phyloP scores from a whole-genome alignment of 1,139 yeast species.

The Candida tropicalis region DNA sequence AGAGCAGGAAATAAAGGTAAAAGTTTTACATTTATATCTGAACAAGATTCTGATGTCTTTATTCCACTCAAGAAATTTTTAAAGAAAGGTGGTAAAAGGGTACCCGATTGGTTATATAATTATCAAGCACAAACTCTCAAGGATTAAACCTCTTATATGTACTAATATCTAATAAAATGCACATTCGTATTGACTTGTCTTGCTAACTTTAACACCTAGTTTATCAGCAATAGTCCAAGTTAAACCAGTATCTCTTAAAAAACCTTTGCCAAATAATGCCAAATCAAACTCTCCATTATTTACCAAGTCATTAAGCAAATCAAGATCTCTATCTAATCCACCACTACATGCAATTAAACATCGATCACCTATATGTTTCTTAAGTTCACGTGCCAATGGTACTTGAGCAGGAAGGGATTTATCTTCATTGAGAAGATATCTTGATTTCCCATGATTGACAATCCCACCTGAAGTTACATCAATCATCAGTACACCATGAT shows the following conservation, averaged over 20 bases:
- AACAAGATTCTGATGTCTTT: constrained; percentile 57
- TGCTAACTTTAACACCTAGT: constrained; percentile 40
- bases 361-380: constrained; percentile 42
- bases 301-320: constrained; percentile 38
- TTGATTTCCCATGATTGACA: constrained; percentile 23
- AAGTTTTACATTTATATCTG: constrained; percentile 67
- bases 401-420: constrained; percentile 25
- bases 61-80: constrained; percentile 55
- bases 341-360: constrained; percentile 51
- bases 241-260: constrained; percentile 49
- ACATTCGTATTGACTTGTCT: constrained; percentile 17
- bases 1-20: constrained; percentile 85
- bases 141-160: constrained; percentile 9
- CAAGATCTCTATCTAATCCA: constrained; percentile 30
- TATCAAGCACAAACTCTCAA: constrained; percentile 24
- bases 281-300: constrained; percentile 47
- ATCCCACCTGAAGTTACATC: constrained; percentile 60
- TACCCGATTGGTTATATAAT: constrained; percentile 55
- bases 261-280: constrained; percentile 45
- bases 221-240: constrained; percentile 51
- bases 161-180: constrained; percentile 5
- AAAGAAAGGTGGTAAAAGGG: constrained; percentile 46
- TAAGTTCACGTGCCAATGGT: constrained; percentile 41
- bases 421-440: constrained; percentile 13
- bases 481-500: constrained; percentile 47